phyloP scores from a whole-genome alignment of 1,139 yeast genomes.

The Debaryomyces psychrophilus region DNA sequence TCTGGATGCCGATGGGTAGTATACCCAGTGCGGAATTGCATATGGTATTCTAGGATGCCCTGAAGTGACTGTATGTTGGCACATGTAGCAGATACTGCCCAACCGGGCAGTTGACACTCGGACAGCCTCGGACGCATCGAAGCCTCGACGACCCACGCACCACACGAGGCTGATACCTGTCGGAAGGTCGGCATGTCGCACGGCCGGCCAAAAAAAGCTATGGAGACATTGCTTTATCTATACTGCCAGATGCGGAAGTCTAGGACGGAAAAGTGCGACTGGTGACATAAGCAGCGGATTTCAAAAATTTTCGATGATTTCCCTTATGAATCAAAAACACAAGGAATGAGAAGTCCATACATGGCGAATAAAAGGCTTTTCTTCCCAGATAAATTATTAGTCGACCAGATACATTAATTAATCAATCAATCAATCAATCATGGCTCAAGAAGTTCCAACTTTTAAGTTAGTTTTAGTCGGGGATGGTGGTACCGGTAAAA shows the following conservation, averaged over 20 bases:
- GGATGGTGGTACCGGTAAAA: slow-evolving; percentile 99
- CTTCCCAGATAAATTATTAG: neutral
- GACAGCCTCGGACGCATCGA: neutral
- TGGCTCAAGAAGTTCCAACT: slow-evolving; percentile 91
- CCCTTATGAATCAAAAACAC: slow-evolving; percentile 8
- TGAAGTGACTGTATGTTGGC: neutral
- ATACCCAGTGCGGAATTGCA: neutral
- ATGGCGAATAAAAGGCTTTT: slow-evolving; percentile 6
- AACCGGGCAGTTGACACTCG: neutral
- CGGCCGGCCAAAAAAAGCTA: too few species aligned
- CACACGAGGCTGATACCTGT: too few species aligned
- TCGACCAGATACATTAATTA: slow-evolving; percentile 2
- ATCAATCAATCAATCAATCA: slow-evolving; percentile 23
- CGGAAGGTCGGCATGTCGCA: too few species aligned
- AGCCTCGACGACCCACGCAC: too few species aligned
- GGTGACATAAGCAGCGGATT: slow-evolving; percentile 4
- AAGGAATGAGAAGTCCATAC: slow-evolving; percentile 7
- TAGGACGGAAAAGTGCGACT: neutral
- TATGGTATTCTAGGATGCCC: neutral
- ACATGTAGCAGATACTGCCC: neutral
- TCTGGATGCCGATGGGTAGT: too few species aligned
- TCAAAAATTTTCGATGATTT: slow-evolving; percentile 14
- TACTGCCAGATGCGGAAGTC: slow-evolving; percentile 12
- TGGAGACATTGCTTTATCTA: too few species aligned
- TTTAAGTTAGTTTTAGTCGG: slow-evolving; percentile 98